Base-by-base conservation (phyloP, 1,284 basidiomycete genomes). In the Hypsizygus ulmarius region DNA sequence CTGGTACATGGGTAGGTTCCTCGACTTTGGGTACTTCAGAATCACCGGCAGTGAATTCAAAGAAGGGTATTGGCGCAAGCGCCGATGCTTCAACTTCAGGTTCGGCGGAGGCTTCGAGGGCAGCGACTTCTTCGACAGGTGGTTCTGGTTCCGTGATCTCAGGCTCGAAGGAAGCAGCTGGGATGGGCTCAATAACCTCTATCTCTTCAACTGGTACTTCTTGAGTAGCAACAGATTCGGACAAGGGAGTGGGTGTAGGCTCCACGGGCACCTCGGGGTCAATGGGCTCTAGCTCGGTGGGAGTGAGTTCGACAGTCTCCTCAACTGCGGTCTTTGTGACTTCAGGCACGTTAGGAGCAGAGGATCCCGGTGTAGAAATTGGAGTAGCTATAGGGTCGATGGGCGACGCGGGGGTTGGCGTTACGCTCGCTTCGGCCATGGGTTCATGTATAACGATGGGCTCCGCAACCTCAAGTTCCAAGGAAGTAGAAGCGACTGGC, bases 271-370 rank as follows among this genome's bases (percentile, higher is more conserved):
- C 38, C 10, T 32, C 45, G 19, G 36, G 9, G 15, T 44, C 41
- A 7, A 39, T 29, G 19, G 39, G 42, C 42, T 32, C 48, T 19
- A 49, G 34, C 46, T 58, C 57, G 29, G 50, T 41, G 6, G 42
- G 49, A 25, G 43, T 39, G 10, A 48, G 34, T 32, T 16, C 15
- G 6, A 10, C 19, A 44, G n/a, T 9, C 34, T 44, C 48, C 36
- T 54, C 55, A 8, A 29, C 18, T 35, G 28, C 39, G 36, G 47
- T 39, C 18, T 39, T n/a, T 25, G 14, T n/a, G 11, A 21, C 16
- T 19, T 18, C 36, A 25, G 21, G 21, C 21, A 3, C 7, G 7
- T n/a, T n/a, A n/a, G n/a, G n/a, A n/a, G n/a, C n/a, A n/a, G n/a
- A n/a, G n/a, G n/a, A n/a, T n/a, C n/a, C n/a, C n/a, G n/a, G n/a